A percentile compares a stretch with the other conserved stretches of the same genome.
Conservation (phyloP, 805 yeast species). For the Wickerhamomyces subpelliculosus region DNA sequence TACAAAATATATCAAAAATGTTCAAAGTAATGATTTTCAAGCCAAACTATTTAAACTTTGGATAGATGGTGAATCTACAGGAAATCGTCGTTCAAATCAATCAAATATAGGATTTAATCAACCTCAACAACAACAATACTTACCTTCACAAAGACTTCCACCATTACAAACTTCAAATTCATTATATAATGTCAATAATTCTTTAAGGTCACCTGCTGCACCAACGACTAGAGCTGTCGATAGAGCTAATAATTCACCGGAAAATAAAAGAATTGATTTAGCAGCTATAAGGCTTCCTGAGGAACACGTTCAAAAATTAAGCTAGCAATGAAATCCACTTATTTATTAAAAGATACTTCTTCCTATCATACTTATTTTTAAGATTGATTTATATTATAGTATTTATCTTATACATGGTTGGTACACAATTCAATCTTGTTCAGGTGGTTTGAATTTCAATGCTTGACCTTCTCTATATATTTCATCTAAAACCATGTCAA, state of each 20-base stretch:
- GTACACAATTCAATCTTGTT: background rate
- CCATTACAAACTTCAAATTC: conserved; percentile 2
- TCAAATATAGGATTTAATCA: conserved; percentile 1
- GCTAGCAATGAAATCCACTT: background rate
- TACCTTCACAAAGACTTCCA: conserved; percentile 2
- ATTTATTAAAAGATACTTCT: background rate
- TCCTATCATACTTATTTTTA: background rate
- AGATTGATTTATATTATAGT: too few relatives aligned
- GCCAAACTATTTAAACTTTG: conserved; percentile 17
- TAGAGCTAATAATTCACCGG: conserved; percentile 21
- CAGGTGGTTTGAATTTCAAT: conserved; percentile 22
- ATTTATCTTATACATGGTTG: too few relatives aligned
- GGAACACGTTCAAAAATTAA: conserved; percentile 17
- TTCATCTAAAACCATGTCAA: conserved; percentile 55
- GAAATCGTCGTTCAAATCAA: conserved; percentile 1
- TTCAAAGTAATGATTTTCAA: conserved; percentile 13
- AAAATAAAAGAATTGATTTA: conserved; percentile 19
- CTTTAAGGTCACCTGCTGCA: conserved; percentile 13
- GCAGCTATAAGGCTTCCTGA: conserved; percentile 17
- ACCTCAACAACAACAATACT: conserved; percentile 10
- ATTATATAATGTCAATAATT: conserved; percentile 2
- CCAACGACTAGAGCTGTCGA: conserved; percentile 38
- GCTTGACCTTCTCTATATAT: conserved; percentile 62
- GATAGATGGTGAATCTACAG: conserved; percentile 14
- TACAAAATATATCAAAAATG: conserved; percentile 1